A percentile compares a stretch with the other conserved stretches of the same genome.
Evolutionary conservation across 1,284 basidiomycete species (phyloP).

Genomic region (Fomitiporia mediterranea): DNA sequence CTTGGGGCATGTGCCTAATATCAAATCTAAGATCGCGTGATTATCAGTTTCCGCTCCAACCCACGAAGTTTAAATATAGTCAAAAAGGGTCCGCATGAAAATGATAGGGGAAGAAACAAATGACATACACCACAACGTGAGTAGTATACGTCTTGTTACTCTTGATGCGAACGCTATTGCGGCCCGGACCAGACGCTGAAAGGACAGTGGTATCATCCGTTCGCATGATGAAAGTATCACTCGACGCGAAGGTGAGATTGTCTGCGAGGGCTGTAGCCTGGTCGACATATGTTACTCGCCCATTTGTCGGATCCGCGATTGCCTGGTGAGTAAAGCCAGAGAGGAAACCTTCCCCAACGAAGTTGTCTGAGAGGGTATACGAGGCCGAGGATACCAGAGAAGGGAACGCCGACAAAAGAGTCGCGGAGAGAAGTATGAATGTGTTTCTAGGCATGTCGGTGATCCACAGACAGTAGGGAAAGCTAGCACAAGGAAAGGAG

Average conservation of each 20-base stretch:
- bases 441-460: slow-evolving; percentile 4
- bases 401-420: background rate
- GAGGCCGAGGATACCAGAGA: slow-evolving; percentile 5
- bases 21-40: slow-evolving; percentile 28
- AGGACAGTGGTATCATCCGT: slow-evolving; percentile 32
- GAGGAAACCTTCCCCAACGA: slow-evolving; percentile 39
- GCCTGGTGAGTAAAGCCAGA: slow-evolving; percentile 39
- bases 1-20: slow-evolving; percentile 49
- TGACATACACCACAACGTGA: slow-evolving; percentile 30
- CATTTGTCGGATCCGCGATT: slow-evolving; percentile 43
- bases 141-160: slow-evolving; percentile 30
- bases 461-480: background rate
- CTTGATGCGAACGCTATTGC: slow-evolving; percentile 33
- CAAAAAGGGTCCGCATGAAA: too few species aligned
- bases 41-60: background rate
- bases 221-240: slow-evolving; percentile 41
- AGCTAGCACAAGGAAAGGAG: background rate
- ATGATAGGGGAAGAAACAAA: too few species aligned
- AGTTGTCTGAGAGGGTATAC: slow-evolving; percentile 16
- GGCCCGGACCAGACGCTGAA: slow-evolving; percentile 29
- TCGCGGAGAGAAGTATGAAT: background rate
- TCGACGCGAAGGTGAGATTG: slow-evolving; percentile 45
- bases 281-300: slow-evolving; percentile 54
- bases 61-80: too few species aligned
- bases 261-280: slow-evolving; percentile 38